A percentile compares a stretch with the other conserved stretches of the same genome.
phyloP scores from a whole-genome alignment of 228 moss, liverwort and hornwort species.

The Sphagnum magellanicum region DNA sequence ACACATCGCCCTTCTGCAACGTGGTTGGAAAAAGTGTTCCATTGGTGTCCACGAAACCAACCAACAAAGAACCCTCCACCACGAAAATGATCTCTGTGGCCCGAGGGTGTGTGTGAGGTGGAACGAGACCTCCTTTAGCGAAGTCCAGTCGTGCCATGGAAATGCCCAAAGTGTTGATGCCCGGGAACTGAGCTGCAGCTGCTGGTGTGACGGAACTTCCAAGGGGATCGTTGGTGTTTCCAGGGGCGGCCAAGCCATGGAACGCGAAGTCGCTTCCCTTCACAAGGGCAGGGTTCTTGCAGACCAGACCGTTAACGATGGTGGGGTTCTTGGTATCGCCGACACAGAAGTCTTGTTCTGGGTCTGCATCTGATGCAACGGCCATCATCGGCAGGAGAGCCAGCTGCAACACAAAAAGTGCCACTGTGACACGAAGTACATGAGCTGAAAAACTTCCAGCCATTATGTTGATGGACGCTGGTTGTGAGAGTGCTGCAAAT shows the following conservation, averaged over 20 bases:
- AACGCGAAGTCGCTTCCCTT: slow-evolving; percentile 2
- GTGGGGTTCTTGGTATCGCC: not conserved
- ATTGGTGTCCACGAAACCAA: slow-evolving; percentile 35
- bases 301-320: slow-evolving; percentile 7
- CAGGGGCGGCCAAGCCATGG: not conserved
- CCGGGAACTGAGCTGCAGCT: slow-evolving; percentile 13
- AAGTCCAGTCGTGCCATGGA: slow-evolving; percentile 32
- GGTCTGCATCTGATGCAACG: slow-evolving; percentile 7
- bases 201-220: slow-evolving; percentile 19
- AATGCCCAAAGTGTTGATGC: slow-evolving; percentile 29
- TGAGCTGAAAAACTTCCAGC: too few relatives aligned
- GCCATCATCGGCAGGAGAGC: not conserved
- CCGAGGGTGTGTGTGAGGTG: slow-evolving; percentile 38
- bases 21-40: too few relatives aligned
- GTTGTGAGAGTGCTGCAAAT: too few relatives aligned
- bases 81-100: slow-evolving; percentile 25
- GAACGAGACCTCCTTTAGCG: slow-evolving; percentile 23
- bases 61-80: slow-evolving; percentile 18
- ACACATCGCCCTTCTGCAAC: too few relatives aligned
- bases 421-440: too few relatives aligned
- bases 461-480: too few relatives aligned
- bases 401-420: too few relatives aligned
- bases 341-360: slow-evolving; percentile 13
- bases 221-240: slow-evolving; percentile 14
- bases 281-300: slow-evolving; percentile 4